Evolutionary conservation across 2,329 filamentous ascomycete genomes (phyloP).

Genomic region (Onygenales sp.): DNA sequence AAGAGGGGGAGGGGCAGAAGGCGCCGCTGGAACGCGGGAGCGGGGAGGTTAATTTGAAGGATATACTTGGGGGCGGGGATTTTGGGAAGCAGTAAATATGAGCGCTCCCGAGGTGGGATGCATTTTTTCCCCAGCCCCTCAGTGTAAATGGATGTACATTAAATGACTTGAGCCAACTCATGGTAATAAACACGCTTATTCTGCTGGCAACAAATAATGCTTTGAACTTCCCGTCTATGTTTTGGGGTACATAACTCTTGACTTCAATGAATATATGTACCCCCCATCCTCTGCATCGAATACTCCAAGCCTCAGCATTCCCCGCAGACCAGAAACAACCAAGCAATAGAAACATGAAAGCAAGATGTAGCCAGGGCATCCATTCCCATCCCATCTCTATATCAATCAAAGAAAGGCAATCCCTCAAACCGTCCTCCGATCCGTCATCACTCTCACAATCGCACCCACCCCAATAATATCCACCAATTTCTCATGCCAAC

Average conservation of each 20-base stretch:
- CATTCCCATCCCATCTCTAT: neutral
- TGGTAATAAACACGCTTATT: no score
- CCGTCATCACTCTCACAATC: slow-evolving; percentile 91
- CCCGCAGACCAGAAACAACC: no score
- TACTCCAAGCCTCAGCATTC: no score
- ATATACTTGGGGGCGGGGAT: slow-evolving; percentile 52
- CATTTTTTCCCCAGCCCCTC: neutral
- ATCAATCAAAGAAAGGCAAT: neutral
- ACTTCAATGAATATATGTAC: no score
- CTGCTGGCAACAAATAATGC: no score
- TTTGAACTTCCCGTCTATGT: no score
- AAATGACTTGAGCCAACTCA: no score
- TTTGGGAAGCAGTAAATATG: neutral
- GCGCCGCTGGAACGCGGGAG: slow-evolving; percentile 75
- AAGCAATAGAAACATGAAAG: no score
- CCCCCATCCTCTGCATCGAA: no score
- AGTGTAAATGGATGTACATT: neutral
- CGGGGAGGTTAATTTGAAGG: slow-evolving; percentile 79
- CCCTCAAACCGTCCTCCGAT: slow-evolving; percentile 75
- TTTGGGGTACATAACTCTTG: no score
- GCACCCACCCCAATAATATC: slow-evolving; percentile 87
- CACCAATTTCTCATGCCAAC: slow-evolving; percentile 98
- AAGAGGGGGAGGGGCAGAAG: slow-evolving; percentile 67
- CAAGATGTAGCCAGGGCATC: no score
- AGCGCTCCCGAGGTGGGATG: neutral